Conservation (phyloP, 805 yeast species). For the Candida vartiovaarae region DNA sequence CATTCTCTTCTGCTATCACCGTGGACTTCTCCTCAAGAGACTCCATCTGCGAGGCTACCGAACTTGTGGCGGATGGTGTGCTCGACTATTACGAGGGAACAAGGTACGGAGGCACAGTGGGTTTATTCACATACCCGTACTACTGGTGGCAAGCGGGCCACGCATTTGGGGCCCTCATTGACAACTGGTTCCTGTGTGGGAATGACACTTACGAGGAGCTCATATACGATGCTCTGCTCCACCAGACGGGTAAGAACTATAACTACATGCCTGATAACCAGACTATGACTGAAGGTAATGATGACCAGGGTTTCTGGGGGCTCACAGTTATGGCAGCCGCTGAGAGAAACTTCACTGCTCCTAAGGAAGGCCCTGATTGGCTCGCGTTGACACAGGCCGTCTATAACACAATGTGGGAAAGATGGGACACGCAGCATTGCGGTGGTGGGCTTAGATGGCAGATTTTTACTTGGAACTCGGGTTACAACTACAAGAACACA, state of each 20-base stretch:
- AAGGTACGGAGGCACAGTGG: conserved; percentile 63
- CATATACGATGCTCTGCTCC: conserved; percentile 47
- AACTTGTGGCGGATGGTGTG: conserved; percentile 53
- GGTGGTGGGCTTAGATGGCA: conserved; percentile 71
- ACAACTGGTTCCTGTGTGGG: conserved; percentile 63
- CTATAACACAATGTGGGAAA: conserved; percentile 51
- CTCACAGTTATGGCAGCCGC: conserved; percentile 56
- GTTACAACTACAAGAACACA: conserved; percentile 60
- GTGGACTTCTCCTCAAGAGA: conserved; percentile 32
- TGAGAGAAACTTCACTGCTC: conserved; percentile 49
- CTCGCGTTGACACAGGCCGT: conserved; percentile 53
- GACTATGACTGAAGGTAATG: conserved; percentile 61
- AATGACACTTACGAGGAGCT: conserved; percentile 56
- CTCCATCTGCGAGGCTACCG: conserved; percentile 53
- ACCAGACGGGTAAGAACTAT: conserved; percentile 38
- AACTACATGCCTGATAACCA: conserved; percentile 58
- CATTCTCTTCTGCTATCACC: conserved; percentile 3
- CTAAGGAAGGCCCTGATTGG: conserved; percentile 44
- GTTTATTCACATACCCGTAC: conserved; percentile 56
- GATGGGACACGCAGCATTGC: conserved; percentile 54
- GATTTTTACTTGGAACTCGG: conserved; percentile 63
- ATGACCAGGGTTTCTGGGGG: conserved; percentile 72
- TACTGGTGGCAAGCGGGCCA: conserved; percentile 95
- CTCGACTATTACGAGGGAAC: conserved; percentile 66
- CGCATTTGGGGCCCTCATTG: conserved; percentile 62